A percentile compares a stretch with the other conserved stretches of the same genome.
These are phyloP conservation scores for Monoraphidium neglectum DNA, from an alignment of 139 green algal genomes.

Conservation along the genomic window DNA sequence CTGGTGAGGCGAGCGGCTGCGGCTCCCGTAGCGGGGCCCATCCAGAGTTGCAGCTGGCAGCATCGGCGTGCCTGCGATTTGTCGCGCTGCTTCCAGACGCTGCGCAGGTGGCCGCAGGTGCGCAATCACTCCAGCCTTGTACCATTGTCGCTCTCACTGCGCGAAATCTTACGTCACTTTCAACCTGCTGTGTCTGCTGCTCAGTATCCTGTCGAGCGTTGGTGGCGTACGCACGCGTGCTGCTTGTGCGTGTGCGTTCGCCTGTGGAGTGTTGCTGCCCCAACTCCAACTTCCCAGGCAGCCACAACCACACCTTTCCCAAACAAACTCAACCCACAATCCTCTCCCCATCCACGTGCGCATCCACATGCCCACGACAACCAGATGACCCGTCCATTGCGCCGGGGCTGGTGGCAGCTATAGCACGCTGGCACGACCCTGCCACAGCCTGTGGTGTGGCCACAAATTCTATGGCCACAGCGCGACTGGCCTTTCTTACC, in stretches of 20 bases:
- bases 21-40: not conserved
- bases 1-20: not conserved
- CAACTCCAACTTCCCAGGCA: no score
- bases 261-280: no score
- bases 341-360: not conserved
- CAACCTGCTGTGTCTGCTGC: not conserved
- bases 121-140: not conserved
- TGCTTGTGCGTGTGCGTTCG: no score
- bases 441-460: slow-evolving; percentile 13
- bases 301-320: no score
- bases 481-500: slow-evolving; percentile 45
- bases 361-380: not conserved
- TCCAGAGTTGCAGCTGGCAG: slow-evolving; percentile 36
- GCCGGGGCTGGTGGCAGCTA: not conserved
- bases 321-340: not conserved
- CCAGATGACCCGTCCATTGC: no score
- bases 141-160: not conserved
- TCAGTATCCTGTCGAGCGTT: not conserved
- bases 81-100: slow-evolving; percentile 46
- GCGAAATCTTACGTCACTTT: not conserved
- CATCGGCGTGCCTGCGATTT: slow-evolving; percentile 53
- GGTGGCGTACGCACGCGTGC: no score
- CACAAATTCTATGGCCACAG: slow-evolving; percentile 12
- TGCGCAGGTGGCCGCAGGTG: slow-evolving; percentile 41
- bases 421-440: slow-evolving; percentile 28